These are phyloP conservation scores for Pseudonitzschia delicatissima DNA, from an alignment of 108 stramenopile species.

Conservation along the genomic window DNA sequence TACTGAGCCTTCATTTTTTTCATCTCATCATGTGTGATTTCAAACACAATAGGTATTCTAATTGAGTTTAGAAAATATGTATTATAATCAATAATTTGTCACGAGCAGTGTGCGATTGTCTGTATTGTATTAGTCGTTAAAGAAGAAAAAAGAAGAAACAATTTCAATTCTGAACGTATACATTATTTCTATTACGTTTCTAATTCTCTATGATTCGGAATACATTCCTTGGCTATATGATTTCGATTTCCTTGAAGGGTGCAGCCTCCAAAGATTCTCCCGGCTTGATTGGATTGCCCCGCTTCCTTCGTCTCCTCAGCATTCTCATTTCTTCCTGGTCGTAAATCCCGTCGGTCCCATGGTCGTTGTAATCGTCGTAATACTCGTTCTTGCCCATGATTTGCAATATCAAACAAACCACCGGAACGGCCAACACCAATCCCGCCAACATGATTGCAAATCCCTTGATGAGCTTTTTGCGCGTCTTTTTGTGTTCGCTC, in stretches of 20 bases:
- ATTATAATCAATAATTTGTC: no score
- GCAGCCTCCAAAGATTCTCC: neutral
- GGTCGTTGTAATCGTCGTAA: neutral
- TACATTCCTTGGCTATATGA: neutral
- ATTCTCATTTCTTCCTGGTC: conserved; percentile 31
- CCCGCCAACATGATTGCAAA: conserved; percentile 10
- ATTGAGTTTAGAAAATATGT: no score
- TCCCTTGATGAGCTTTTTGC: conserved; percentile 11
- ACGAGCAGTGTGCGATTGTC: no score
- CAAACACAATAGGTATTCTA: no score
- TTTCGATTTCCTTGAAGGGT: conserved; percentile 11
- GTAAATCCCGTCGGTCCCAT: conserved; percentile 16
- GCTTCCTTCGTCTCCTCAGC: neutral
- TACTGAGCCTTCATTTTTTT: no score
- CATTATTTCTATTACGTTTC: no score
- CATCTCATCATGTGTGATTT: no score
- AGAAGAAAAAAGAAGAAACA: no score
- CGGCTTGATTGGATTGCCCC: neutral
- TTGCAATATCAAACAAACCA: conserved; percentile 17
- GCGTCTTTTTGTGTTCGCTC: conserved; percentile 8
- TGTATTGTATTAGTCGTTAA: no score
- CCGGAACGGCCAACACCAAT: conserved; percentile 10
- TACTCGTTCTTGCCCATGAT: conserved; percentile 4
- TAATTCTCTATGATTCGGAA: no score
- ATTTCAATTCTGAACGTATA: no score